These are phyloP conservation scores for Hortaea werneckii DNA, from an alignment of 2,329 filamentous ascomycete species.

Conservation along the genomic window DNA sequence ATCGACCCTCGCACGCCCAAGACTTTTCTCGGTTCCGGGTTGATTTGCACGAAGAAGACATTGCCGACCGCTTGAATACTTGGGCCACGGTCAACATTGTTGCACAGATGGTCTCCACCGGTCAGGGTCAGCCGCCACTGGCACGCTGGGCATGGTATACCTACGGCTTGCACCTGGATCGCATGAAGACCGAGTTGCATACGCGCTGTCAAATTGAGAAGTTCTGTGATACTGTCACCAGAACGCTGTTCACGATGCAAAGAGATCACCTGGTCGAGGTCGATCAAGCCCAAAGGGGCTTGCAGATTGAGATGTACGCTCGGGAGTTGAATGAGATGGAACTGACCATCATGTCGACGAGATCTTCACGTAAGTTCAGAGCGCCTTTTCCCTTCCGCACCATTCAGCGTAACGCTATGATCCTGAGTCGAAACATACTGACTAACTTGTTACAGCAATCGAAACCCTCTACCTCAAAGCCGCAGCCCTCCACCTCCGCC, in stretches of 20 bases:
- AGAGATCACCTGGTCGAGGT: constrained; percentile 55
- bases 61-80: constrained; percentile 66
- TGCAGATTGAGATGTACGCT: constrained; percentile 28
- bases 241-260: constrained; percentile 69
- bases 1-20: constrained; percentile 70
- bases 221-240: constrained; percentile 67
- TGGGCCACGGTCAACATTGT: constrained; percentile 84
- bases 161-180: constrained; percentile 65
- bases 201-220: constrained; percentile 61
- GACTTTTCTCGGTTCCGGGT: constrained; percentile 62
- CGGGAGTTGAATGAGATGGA: constrained; percentile 28
- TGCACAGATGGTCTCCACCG: constrained; percentile 68
- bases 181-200: constrained; percentile 51
- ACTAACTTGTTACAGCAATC: constrained; percentile 39
- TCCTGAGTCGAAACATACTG: constrained; percentile 37
- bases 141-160: constrained; percentile 45
- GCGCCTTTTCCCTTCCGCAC: neutral
- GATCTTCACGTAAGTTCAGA: constrained; percentile 17
- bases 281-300: constrained; percentile 25
- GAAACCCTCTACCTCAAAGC: constrained; percentile 58
- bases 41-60: constrained; percentile 67
- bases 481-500: constrained; percentile 62
- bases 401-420: neutral
- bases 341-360: constrained; percentile 24
- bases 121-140: constrained; percentile 65